phyloP scores from a whole-genome alignment of 352 stramenopile genomes.

The Globisporangium takayamanum region DNA sequence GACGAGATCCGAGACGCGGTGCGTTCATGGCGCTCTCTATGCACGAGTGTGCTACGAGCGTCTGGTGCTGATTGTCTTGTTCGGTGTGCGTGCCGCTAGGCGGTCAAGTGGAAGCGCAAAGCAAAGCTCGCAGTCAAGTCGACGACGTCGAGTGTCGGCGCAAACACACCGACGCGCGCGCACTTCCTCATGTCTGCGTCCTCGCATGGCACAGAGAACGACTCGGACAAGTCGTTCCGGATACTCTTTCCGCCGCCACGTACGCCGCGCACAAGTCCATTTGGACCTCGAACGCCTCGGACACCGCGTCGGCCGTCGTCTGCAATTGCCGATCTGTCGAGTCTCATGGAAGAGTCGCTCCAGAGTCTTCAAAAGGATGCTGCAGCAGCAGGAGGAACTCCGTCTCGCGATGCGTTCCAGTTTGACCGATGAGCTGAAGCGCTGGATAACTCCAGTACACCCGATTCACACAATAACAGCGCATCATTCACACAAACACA shows the following conservation, averaged over 20 bases:
- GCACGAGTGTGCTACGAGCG: not conserved
- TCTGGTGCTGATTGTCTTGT: slow-evolving; percentile 1
- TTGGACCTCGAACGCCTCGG: slow-evolving; percentile 4
- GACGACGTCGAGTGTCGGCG: slow-evolving; percentile 15
- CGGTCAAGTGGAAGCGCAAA: slow-evolving; percentile 66
- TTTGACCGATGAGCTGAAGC: slow-evolving; percentile 3
- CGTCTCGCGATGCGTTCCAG: not conserved
- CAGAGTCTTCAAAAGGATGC: slow-evolving; percentile 52
- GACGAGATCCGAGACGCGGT: slow-evolving; percentile 54
- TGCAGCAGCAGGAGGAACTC: not conserved
- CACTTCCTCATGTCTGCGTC: slow-evolving; percentile 47
- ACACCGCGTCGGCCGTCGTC: slow-evolving; percentile 36
- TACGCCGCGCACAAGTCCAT: slow-evolving; percentile 2
- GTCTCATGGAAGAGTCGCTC: slow-evolving; percentile 74
- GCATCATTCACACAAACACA: not conserved
- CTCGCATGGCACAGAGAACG: slow-evolving; percentile 50
- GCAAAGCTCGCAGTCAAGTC: slow-evolving; percentile 47
- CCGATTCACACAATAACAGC: too few relatives aligned
- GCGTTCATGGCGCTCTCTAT: not conserved
- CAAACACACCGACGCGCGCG: slow-evolving; percentile 24
- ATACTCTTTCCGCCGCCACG: slow-evolving; percentile 38
- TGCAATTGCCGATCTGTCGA: slow-evolving; percentile 72
- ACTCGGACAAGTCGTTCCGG: slow-evolving; percentile 50
- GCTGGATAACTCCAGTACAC: not conserved
- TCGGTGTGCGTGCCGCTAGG: not conserved